Base-by-base conservation (phyloP, 164 flowering plant species). In the Nelumbo lutea region DNA sequence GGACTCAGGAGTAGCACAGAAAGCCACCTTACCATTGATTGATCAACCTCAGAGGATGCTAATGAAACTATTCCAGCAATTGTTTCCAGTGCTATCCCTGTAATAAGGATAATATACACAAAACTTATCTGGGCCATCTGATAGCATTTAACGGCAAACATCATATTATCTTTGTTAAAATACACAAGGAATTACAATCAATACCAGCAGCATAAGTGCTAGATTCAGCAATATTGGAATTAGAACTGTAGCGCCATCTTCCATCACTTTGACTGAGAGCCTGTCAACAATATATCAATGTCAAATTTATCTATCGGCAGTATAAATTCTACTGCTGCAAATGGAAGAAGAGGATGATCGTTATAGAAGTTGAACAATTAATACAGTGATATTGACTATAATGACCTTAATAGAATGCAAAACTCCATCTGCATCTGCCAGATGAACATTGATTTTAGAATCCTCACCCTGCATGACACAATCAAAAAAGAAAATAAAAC, bases 191-290 rank as follows among this genome's bases (percentile, higher is more conserved):
- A 43, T 38, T 57, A 44, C 0, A 74, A 69, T 65, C 44, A 59
- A 70, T 86, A 90, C 98, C 99, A 72, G 99, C 90, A 76, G 96
- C 96, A 81, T 76, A 83, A 57, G 86, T 85, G 72, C 97, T 96
- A 55, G 97, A 87, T 75, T 88, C 93, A 13, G 93, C 90, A 69
- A 90, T 84, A 69, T 77, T 84, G 68, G 89, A 87, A 77, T 77
- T 84, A 69, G 89, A 87, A 77, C 86, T 83, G 59, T 79, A 82
- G 64, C 96, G 96, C 99, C 98, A 96, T 73, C 86, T 84, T 73
- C 99, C 99, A 85, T 90, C 99, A 84, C 96, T 93, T 75, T 92
- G 98, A 81, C 98, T 89, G 60, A 93, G 81, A 67, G 95, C 84
- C 98, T 93, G 86, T 62, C 59, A 81, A 61, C 43, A 47, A 45